These are phyloP conservation scores for Diphasiastrum complanatum DNA, from an alignment of 83 land plant genomes.

Conservation along the genomic window DNA sequence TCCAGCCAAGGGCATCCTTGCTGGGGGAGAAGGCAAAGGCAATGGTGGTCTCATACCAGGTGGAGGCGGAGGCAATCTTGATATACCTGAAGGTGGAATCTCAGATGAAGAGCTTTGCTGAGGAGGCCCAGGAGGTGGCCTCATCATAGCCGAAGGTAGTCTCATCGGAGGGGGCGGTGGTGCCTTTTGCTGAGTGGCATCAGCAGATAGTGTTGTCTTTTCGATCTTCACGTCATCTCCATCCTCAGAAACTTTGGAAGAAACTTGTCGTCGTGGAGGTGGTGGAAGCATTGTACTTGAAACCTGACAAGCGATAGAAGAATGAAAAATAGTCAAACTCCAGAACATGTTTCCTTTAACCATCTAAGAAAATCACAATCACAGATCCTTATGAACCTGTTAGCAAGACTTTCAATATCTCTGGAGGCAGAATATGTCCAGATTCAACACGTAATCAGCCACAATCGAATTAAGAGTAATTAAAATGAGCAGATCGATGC, in stretches of 20 bases:
- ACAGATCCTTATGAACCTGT: too few species aligned
- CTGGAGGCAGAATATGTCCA: too few species aligned
- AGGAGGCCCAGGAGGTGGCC: slow-evolving; percentile 4
- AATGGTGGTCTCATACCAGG: slow-evolving; percentile 42
- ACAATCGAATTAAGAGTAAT: too few species aligned
- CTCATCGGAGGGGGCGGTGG: slow-evolving; percentile 35
- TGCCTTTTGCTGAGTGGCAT: slow-evolving; percentile 13
- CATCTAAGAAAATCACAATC: too few species aligned
- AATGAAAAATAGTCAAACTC: too few species aligned
- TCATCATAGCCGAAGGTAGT: slow-evolving; percentile 20
- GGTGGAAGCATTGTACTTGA: slow-evolving; percentile 79
- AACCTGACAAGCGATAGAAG: too few species aligned
- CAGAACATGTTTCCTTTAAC: too few species aligned
- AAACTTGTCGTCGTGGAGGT: slow-evolving; percentile 44
- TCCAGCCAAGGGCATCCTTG: slow-evolving; percentile 39
- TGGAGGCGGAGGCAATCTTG: slow-evolving; percentile 59
- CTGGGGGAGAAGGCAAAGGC: slow-evolving; percentile 38
- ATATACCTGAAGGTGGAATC: slow-evolving; percentile 49
- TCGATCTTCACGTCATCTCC: slow-evolving; percentile 6
- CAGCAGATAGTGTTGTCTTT: slow-evolving; percentile 13
- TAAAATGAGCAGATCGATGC: too few species aligned
- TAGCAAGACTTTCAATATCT: too few species aligned
- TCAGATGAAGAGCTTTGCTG: slow-evolving; percentile 17
- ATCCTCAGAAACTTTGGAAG: neutral
- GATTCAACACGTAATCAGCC: too few species aligned